Base-by-base conservation (phyloP, 495 filamentous ascomycete species). In the Aspergillus campestris region DNA sequence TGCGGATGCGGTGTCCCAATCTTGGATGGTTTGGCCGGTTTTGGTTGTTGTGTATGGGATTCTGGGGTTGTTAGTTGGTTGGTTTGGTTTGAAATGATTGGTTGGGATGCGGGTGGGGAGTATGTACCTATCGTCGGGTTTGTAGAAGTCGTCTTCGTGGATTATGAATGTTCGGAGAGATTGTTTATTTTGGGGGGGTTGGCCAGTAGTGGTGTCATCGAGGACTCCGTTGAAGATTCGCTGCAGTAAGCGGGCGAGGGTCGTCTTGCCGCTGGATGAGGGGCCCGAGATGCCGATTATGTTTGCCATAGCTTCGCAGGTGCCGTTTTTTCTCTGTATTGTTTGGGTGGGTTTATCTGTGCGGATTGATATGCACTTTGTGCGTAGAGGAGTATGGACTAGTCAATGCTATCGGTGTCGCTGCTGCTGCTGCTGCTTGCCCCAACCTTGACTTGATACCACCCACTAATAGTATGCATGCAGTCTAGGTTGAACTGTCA, bases 141-240 rank as follows among this genome's bases (percentile, higher is more conserved):
- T 77, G 62, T 89, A 97, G 60, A 95, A 97, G 62, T 97, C 91
- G 66, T 97, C 91, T 60, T 92, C 79, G 59, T 95, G 89, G 34
- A 96, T 72, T 49, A 95, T 84, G 52, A 87, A 89, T 3, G 80
- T 78, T 6, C 53, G 54, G 11, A 71, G n/a, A n/a, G n/a, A n/a
- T n/a, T n/a, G n/a, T n/a, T n/a, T n/a, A n/a, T n/a, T n/a, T n/a
- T n/a, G n/a, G n/a, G n/a, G n/a, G n/a, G n/a, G n/a, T n/a, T n/a
- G n/a, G n/a, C n/a, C n/a, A 24, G 18, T 24, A 24, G 18, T 24
- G 18, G 18, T 24, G 18, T 24, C 18, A 4, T 24, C 18, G 4
- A 24, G 18, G 4, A 24, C 18, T 2, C 18, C 18, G 18, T 24
- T 24, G 49, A 94, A 87, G 47, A 89, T 78, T 38, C 77, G 73